Conservation (phyloP, 2,329 filamentous ascomycete genomes). For the Dryadomyces sulphureus region DNA sequence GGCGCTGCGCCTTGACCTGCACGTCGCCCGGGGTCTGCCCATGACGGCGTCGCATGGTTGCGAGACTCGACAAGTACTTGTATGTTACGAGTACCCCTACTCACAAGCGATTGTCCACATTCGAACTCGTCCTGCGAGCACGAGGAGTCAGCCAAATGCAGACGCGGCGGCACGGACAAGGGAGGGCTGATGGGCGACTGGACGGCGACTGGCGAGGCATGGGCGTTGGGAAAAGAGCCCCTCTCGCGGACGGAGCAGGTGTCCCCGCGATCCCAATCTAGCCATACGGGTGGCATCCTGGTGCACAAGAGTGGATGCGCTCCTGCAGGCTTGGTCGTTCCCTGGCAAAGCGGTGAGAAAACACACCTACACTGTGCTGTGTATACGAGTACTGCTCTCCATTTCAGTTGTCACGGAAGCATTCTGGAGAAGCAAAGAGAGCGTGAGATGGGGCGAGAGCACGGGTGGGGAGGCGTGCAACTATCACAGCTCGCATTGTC, state of each 20-base stretch:
- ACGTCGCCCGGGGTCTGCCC: no score
- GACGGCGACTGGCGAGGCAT: background rate
- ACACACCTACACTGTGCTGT: constrained; percentile 1
- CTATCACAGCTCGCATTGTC: background rate
- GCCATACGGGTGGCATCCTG: constrained; percentile 10
- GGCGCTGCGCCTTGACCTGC: no score
- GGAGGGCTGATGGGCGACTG: background rate
- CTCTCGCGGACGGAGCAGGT: no score
- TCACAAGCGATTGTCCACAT: no score
- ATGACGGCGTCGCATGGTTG: no score
- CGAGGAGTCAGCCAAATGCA: background rate
- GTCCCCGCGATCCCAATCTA: constrained; percentile 8
- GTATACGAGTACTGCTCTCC: background rate
- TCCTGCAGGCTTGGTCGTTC: constrained; percentile 1
- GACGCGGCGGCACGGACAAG: background rate
- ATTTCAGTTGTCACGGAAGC: background rate
- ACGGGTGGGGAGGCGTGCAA: constrained; percentile 4
- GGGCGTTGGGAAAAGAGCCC: background rate
- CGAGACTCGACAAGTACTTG: no score
- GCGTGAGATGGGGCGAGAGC: background rate
- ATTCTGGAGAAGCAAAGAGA: background rate
- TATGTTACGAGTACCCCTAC: no score
- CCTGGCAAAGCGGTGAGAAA: constrained; percentile 6
- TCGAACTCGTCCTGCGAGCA: background rate
- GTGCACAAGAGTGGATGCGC: constrained; percentile 5